These are phyloP conservation scores for Corchorus capsularis DNA, from an alignment of 345 rosid genomes.

Conservation along the genomic window DNA sequence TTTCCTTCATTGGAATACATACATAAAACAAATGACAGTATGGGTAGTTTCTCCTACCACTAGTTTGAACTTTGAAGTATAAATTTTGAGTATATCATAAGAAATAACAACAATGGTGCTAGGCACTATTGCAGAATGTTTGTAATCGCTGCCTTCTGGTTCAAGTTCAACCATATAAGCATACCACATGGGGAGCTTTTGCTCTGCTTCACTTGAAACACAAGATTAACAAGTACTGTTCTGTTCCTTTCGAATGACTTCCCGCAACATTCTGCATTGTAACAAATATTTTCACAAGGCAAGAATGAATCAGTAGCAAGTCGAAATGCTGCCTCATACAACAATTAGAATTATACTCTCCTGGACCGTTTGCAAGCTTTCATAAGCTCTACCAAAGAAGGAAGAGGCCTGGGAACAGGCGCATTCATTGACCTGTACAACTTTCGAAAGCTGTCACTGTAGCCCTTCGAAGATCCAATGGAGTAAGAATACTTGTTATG, in stretches of 20 bases:
- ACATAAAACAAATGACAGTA: not conserved
- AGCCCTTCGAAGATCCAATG: conserved; percentile 44
- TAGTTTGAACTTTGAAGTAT: no score
- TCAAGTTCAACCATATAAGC: not conserved
- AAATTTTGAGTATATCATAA: no score
- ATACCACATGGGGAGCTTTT: not conserved
- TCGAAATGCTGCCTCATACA: not conserved
- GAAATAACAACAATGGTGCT: not conserved
- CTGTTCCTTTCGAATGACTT: not conserved
- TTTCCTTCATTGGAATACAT: not conserved
- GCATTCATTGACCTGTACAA: conserved; percentile 74
- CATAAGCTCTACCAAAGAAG: conserved; percentile 66
- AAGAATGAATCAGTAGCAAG: not conserved
- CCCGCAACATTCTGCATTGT: not conserved
- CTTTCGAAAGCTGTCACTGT: conserved; percentile 50
- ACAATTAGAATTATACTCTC: conserved; percentile 30
- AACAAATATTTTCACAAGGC: conserved; percentile 15
- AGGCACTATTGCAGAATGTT: no score
- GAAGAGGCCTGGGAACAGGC: conserved; percentile 80
- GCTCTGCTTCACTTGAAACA: not conserved
- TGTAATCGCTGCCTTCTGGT: not conserved
- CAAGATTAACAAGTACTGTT: not conserved
- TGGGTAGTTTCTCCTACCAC: not conserved
- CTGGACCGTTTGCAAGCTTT: conserved; percentile 51
- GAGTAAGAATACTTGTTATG: conserved; percentile 1